Evolutionary conservation across 169 alveolate genomes (phyloP), one percentile per base, ranked within the genome.

Genomic region (Plasmodium inui): DNA sequence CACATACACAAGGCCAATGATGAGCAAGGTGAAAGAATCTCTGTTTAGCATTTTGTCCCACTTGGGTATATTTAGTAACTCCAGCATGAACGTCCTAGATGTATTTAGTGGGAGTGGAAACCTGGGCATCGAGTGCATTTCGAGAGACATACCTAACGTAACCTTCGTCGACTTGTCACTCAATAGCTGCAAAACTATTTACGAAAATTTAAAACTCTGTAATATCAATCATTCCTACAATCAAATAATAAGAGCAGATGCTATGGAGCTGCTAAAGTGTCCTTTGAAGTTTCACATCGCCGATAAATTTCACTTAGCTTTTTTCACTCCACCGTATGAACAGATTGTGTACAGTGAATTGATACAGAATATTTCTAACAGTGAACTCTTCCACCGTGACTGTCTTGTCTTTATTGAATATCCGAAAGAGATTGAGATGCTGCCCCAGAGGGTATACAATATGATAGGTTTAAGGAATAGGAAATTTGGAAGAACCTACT

Each of bases 281-380:
- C 98, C 98, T 17, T 93, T 94, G 76, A 85, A 91, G 83, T 94
- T 94, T 85, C 44, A 96, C 39, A 53, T 96, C 17, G 82, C 73
- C 12, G 97, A 96, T 5, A 93, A 93, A 84, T 96, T 92, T 84
- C 95, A 96, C 50, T 71, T 96, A 72, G 81, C 93, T 71, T 95
- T 96, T 61, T 97, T 95, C 19, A 95, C 97, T 46, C 98, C 98
- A 3, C 98, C 98, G 14, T 96, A 96, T 88, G 97, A 96, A 34
- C 97, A 96, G 72, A 96, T 96, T 34, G 92, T 96, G 3, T 96
- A 96, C 89, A 91, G 84, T 53, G 95, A 95, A 26, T 32, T 96
- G 76, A 89, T 96, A 50, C 93, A 90, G 91, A 88, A 90, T 34
- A 92, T 96, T 34, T 89, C 98, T 46, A 80, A 81, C 70, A 96